Evolutionary conservation across 352 stramenopile species (phyloP), one percentile per base, ranked within the genome.

Genomic region (Phytophthora sp.): DNA sequence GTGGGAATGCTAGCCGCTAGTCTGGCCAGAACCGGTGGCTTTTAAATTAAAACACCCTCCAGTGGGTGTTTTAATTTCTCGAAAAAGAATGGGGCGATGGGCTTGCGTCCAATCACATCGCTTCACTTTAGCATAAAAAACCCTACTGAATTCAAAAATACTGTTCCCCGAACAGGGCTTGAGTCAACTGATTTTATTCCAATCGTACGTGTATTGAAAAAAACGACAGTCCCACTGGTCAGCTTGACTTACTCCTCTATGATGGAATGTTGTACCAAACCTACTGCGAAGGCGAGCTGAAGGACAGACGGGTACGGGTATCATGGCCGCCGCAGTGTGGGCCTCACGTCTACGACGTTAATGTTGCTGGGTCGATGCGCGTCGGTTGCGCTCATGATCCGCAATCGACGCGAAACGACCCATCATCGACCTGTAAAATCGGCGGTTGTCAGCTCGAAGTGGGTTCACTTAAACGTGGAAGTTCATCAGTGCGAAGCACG

Each of bases 381-480:
- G 46, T 20, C 29, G 16, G 15, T 16, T 41, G n/a, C 27, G 46
- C 46, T 54, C 27, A 11, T 29, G 46, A 50, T 67, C 23, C 16
- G 53, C 41, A 41, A 44, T 33, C 63, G 60, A 23, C 55, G 60
- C 18, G 1, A 9, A 33, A 33, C 29, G 4, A 33, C 52, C 35
- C 18, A 69, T 35, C 33, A 69, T 50, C 2, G 23, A 27, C 26
- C 26, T 11, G 45, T 69, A 73, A 26, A 58, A 31, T 13, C 58
- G 39, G 0, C 24, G 21, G 23, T 69, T n/a, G n/a, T n/a, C n/a
- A n/a, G n/a, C n/a, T n/a, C n/a, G n/a, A n/a, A n/a, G n/a, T n/a
- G n/a, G n/a, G n/a, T n/a, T n/a, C n/a, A n/a, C n/a, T n/a, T n/a
- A n/a, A n/a, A n/a, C n/a, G n/a, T n/a, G n/a, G n/a, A n/a, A n/a